Conservation (phyloP, 2,329 filamentous ascomycete genomes). For the Microcyclosporella mali region DNA sequence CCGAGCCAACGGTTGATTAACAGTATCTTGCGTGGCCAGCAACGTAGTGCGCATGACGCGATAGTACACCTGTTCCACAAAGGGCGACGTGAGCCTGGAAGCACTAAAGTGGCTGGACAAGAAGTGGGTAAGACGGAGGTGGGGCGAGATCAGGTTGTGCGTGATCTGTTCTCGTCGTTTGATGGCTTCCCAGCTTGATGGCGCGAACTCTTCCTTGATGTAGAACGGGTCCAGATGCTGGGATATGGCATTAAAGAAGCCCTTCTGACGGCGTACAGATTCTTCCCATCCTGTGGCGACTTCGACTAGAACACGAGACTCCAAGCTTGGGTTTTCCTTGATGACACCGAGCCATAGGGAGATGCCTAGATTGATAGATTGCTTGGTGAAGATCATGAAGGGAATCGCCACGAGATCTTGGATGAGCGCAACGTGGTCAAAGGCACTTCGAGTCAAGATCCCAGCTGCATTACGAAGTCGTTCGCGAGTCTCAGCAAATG, state of each 20-base stretch:
- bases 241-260: conserved; percentile 71
- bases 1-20: conserved; percentile 76
- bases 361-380: conserved; percentile 90
- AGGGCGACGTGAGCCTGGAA: conserved; percentile 73
- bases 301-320: conserved; percentile 77
- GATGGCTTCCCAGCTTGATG: conserved; percentile 72
- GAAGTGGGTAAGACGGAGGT: conserved; percentile 79
- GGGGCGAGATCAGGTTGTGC: conserved; percentile 78
- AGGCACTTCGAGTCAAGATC: conserved; percentile 70
- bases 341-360: conserved; percentile 96
- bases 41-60: conserved; percentile 76
- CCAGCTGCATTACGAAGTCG: conserved; percentile 79
- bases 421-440: conserved; percentile 70
- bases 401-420: conserved; percentile 88
- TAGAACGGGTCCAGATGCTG: conserved; percentile 83
- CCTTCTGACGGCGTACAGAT: conserved; percentile 68
- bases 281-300: conserved; percentile 88
- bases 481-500: conserved; percentile 69
- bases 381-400: conserved; percentile 86
- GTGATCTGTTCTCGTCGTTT: conserved; percentile 70
- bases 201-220: conserved; percentile 83
- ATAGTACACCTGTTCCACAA: conserved; percentile 74
- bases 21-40: conserved; percentile 62
- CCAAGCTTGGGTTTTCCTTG: conserved; percentile 86
- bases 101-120: conserved; percentile 93